Percentiles rank a stretch among this genome's conserved stretches.
Evolutionary conservation across 768 basidiomycete genomes (phyloP).

Genomic region (Pholiota molesta): DNA sequence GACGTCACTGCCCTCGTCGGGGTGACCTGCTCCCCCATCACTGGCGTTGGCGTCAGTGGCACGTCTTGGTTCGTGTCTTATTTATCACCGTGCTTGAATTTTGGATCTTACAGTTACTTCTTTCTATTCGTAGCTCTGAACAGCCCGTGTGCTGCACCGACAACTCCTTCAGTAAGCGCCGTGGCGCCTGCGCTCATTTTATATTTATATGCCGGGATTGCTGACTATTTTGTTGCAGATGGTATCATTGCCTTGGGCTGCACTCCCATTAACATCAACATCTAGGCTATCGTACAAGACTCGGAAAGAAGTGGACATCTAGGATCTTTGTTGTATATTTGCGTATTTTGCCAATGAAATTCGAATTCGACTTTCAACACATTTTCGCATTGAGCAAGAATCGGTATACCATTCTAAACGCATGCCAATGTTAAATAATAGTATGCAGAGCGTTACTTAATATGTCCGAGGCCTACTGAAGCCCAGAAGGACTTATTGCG

Average conservation of each 20-base stretch:
- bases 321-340: too few species aligned
- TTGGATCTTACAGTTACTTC: neutral
- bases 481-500: too few species aligned
- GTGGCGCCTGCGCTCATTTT: neutral
- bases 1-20: neutral
- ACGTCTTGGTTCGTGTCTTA: conserved; percentile 1
- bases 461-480: too few species aligned
- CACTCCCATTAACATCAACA: neutral
- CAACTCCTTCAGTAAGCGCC: neutral
- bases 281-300: neutral
- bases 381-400: too few species aligned
- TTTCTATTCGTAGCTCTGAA: neutral
- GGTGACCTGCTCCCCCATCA: neutral
- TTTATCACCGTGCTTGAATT: neutral
- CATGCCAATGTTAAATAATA: too few species aligned
- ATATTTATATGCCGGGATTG: neutral
- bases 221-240: neutral
- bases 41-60: neutral
- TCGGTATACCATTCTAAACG: too few species aligned
- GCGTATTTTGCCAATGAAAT: too few species aligned
- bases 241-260: neutral
- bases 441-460: too few species aligned
- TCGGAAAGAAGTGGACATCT: too few species aligned
- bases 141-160: conserved; percentile 7
- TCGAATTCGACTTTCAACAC: too few species aligned